Evolutionary conservation across 2,329 filamentous ascomycete genomes (phyloP).

Genomic region (Thyridium curvatum): DNA sequence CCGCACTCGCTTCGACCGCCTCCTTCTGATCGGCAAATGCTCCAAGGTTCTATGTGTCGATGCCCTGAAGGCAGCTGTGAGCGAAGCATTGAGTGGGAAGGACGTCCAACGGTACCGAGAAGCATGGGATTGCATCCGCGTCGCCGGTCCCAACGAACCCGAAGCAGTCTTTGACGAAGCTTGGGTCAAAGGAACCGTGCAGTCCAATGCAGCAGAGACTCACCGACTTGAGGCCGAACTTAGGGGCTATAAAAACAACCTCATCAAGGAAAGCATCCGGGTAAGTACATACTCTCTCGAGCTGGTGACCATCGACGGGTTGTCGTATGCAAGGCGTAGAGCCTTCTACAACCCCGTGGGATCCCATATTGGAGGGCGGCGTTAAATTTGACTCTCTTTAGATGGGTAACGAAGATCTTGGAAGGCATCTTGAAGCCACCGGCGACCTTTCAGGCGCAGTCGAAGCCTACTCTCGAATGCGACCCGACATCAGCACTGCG

Average conservation of each 20-base stretch:
- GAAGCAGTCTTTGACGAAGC: slow-evolving; percentile 60
- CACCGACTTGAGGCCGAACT: slow-evolving; percentile 77
- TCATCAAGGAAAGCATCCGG: slow-evolving; percentile 94
- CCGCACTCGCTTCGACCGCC: slow-evolving; percentile 72
- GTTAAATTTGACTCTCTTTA: slow-evolving; percentile 23
- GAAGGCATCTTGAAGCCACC: slow-evolving; percentile 71
- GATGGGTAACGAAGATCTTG: slow-evolving; percentile 95
- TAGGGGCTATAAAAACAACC: slow-evolving; percentile 90
- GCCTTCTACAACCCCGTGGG: too few relatives aligned
- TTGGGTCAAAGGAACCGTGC: slow-evolving; percentile 70
- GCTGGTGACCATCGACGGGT: too few relatives aligned
- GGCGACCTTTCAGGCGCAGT: slow-evolving; percentile 68
- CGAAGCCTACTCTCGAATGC: slow-evolving; percentile 80
- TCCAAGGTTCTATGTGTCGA: slow-evolving; percentile 73
- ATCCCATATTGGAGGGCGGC: too few relatives aligned
- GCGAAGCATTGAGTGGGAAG: slow-evolving; percentile 68
- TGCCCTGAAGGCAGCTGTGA: slow-evolving; percentile 70
- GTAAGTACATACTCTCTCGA: slow-evolving; percentile 44
- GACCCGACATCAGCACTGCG: slow-evolving; percentile 78
- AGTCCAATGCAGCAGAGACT: slow-evolving; percentile 62
- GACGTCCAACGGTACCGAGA: slow-evolving; percentile 68
- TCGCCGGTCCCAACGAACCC: slow-evolving; percentile 59
- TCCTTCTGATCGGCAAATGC: slow-evolving; percentile 73
- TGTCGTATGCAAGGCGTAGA: too few relatives aligned
- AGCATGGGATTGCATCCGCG: slow-evolving; percentile 58